Base-by-base conservation (phyloP, 116 monocot species). In the Cymodocea nodosa region DNA sequence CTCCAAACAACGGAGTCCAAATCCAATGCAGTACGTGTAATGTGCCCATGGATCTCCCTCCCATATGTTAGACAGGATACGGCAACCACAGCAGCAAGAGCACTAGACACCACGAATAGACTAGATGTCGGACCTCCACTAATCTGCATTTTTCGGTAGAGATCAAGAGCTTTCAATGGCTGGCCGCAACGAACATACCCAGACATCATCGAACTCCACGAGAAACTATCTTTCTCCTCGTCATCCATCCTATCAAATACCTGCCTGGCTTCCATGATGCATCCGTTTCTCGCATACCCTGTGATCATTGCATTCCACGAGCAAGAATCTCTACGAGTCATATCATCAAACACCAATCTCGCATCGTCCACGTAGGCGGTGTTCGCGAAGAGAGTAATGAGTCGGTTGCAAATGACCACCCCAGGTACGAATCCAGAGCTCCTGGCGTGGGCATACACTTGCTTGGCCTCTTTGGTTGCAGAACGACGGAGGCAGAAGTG, bases 171-270 rank as follows among this genome's bases (percentile, higher is more conserved):
- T n/a, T 85, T 76, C 12, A 20, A 23, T 11, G 88, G 80, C 15
- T 19, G 65, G 37, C 73, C 63, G n/a, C 71, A 65, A 10, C 71
- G 85, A 25, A 74, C 62, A 52, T 88, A 80, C 14, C 78, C 83
- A 16, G 92, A 80, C 68, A 98, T 84, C 66, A 98, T 78, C 23
- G 91, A 66, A 73, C 84, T 88, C 92, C 88, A 98, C 6, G 88
- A 92, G 82, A 91, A 83, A 68, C 83, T 79, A 50, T 91, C 92
- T 58, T 64, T 74, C 34, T 82, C 86, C 51, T 62, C 60, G 0
- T 23, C 51, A 13, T 73, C 76, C 83, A 97, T 88, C 51, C n/a
- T 22, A 9, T 85, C 80, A 52, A 97, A 97, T 13, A 94, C 60
- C 0, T 55, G 23, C 0, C 79, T 76, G 11, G 90, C 79, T 18